Conservation (phyloP, 1,139 yeast species). For the Suhomyces taliae region DNA sequence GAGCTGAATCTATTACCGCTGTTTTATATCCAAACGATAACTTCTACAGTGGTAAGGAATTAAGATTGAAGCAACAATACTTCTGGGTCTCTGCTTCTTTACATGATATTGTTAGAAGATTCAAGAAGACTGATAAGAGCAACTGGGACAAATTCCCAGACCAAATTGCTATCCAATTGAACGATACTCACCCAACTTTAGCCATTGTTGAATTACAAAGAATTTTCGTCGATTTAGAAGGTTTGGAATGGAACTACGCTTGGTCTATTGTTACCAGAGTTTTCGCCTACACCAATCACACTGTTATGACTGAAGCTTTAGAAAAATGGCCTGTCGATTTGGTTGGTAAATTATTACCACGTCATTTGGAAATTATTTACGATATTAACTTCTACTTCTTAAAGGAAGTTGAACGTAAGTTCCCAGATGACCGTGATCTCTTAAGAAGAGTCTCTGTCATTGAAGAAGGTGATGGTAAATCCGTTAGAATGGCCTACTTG, state of each 20-base stretch:
- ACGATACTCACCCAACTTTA: slow-evolving; percentile 93
- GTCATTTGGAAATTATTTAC: slow-evolving; percentile 89
- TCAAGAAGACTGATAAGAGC: slow-evolving; percentile 68
- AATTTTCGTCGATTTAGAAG: slow-evolving; percentile 80
- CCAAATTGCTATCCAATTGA: slow-evolving; percentile 86
- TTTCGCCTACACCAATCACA: slow-evolving; percentile 92
- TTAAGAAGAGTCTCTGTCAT: slow-evolving; percentile 75
- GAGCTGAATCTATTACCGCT: slow-evolving; percentile 89
- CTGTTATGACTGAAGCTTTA: slow-evolving; percentile 91
- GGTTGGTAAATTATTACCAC: slow-evolving; percentile 75
- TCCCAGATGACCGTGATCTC: slow-evolving; percentile 69
- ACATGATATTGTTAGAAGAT: slow-evolving; percentile 88
- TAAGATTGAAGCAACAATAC: slow-evolving; percentile 92
- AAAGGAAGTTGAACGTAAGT: slow-evolving; percentile 69
- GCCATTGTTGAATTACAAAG: slow-evolving; percentile 91
- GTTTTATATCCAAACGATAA: slow-evolving; percentile 92
- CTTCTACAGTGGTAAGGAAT: slow-evolving; percentile 86
- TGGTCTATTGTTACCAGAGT: slow-evolving; percentile 82
- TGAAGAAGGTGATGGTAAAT: slow-evolving; percentile 78
- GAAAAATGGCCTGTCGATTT: slow-evolving; percentile 94
- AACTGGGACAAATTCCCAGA: slow-evolving; percentile 85
- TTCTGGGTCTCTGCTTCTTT: slow-evolving; percentile 97
- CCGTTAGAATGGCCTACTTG: slow-evolving; percentile 87
- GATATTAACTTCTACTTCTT: slow-evolving; percentile 81
- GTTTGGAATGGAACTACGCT: slow-evolving; percentile 76